Base-by-base conservation (phyloP, 2,329 filamentous ascomycete species). In the Colletotrichum karsti region DNA sequence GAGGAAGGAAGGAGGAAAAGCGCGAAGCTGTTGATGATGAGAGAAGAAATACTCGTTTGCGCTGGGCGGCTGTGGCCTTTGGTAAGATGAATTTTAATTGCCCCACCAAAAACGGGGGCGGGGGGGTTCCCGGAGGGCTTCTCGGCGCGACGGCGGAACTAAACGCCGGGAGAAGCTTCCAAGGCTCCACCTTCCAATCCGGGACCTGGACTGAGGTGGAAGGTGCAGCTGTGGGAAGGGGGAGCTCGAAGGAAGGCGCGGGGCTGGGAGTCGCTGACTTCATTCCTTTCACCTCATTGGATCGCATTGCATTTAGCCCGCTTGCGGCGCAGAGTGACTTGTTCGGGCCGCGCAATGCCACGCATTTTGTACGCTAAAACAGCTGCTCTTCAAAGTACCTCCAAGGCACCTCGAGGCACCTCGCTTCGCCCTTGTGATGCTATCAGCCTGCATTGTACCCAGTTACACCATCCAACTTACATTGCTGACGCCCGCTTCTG, bases 1-100 rank as follows among this genome's bases (percentile, higher is more conserved):
- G 44, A 63, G 50, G 60, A 64, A 70, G 59, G 69, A 63, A 55
- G 51, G 71, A 72, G 72, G 71, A 73, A 77, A 75, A 70, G 56
- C 62, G 72, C 73, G 70, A 69, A 33, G 67, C 68, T 68, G 67
- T 66, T 70, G 63, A 59, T 65, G 63, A 35, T 51, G 37, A 56
- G 54, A 63, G 41, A 71, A 70, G 69, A 72, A 74, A 71, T 72
- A 72, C 33, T 63, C 55, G 33, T 53, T n/a, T 59, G 62, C 54
- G 55, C 55, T n/a, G 41, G 26, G n/a, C 24, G 53, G 35, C 37
- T 59, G 65, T 69, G 57, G 62, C 55, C 59, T 35, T n/a, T 70
- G 37, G 63, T 65, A 63, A 69, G 71, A 70, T 64, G 68, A 69
- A 70, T 56, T 69, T 69, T 65, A 64, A 65, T 26, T 61, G 67